These are phyloP conservation scores for Fusarium sp. DNA, from an alignment of 2,329 filamentous ascomycete species.

Conservation along the genomic window DNA sequence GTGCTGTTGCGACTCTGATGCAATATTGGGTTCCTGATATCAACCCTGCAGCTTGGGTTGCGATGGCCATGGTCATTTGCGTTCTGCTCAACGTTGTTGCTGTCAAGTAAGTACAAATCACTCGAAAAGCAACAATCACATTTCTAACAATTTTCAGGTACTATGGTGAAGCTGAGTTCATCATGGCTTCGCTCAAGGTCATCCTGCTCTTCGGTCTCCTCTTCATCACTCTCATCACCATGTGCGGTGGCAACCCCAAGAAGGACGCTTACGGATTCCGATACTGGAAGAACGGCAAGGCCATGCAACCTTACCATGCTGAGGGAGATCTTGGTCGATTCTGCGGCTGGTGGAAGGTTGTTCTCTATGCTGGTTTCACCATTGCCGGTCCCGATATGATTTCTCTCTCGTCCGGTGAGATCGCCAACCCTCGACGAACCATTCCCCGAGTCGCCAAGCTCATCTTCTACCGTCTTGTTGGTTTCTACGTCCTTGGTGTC, in stretches of 20 bases:
- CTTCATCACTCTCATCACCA: constrained; percentile 73
- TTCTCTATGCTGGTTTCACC: constrained; percentile 77
- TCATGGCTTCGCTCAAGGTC: constrained; percentile 68
- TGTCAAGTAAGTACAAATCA: constrained; percentile 50
- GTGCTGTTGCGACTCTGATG: constrained; percentile 58
- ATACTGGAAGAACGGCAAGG: constrained; percentile 57
- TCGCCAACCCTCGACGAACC: constrained; percentile 71
- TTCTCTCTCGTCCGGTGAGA: constrained; percentile 65
- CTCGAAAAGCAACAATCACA: accelerated
- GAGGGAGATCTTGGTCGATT: constrained; percentile 68
- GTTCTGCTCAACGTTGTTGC: constrained; percentile 60
- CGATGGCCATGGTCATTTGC: constrained; percentile 58
- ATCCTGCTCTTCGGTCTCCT: constrained; percentile 65
- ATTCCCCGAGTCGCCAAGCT: constrained; percentile 78
- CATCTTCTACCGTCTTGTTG: constrained; percentile 77
- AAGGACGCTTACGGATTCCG: constrained; percentile 73
- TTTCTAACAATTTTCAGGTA: constrained; percentile 36
- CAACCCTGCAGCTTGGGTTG: constrained; percentile 62
- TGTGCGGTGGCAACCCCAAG: constrained; percentile 74
- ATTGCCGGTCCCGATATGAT: constrained; percentile 77
- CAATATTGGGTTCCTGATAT: constrained; percentile 56
- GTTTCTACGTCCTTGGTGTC: constrained; percentile 76
- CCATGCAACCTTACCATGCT: constrained; percentile 50
- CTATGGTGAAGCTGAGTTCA: constrained; percentile 58
- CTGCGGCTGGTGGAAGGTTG: constrained; percentile 63